A percentile compares a stretch with the other conserved stretches of the same genome.
These are phyloP conservation scores for Rubus idaeus DNA, from an alignment of 306 rosid species.

Conservation along the genomic window DNA sequence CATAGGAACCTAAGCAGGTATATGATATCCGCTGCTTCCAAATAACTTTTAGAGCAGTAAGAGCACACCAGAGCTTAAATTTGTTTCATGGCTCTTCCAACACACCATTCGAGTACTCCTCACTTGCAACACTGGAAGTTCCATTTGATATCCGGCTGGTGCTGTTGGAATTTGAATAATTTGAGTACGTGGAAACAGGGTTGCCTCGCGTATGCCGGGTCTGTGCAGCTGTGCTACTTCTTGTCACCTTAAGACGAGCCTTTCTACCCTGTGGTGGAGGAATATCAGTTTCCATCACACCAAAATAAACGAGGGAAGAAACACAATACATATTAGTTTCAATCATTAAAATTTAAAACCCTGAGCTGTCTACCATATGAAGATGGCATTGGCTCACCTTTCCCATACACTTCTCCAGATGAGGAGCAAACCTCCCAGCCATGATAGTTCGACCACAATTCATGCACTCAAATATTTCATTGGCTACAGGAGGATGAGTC, in stretches of 20 bases:
- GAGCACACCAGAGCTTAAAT: background rate
- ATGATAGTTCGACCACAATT: slow-evolving; percentile 75
- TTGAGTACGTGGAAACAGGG: slow-evolving; percentile 59
- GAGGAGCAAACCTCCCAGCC: slow-evolving; percentile 99
- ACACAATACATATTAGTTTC: background rate
- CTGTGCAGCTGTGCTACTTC: slow-evolving; percentile 86
- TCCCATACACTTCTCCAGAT: slow-evolving; percentile 99
- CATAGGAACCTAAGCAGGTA: background rate
- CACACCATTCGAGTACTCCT: slow-evolving; percentile 74
- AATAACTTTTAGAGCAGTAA: background rate
- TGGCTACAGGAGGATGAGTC: slow-evolving; percentile 86
- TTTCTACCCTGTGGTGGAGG: slow-evolving; percentile 76
- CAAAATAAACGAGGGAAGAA: background rate
- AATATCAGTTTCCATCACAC: background rate
- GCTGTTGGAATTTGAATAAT: slow-evolving; percentile 55
- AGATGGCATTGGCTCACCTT: slow-evolving; percentile 54
- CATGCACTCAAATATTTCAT: slow-evolving; percentile 84
- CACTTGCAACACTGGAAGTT: slow-evolving; percentile 56
- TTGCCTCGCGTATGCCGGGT: slow-evolving; percentile 66
- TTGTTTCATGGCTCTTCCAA: slow-evolving; percentile 51
- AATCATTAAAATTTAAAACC: background rate
- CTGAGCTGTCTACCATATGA: background rate
- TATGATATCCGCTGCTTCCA: background rate
- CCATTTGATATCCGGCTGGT: slow-evolving; percentile 73
- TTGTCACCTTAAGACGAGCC: slow-evolving; percentile 87